Evolutionary conservation across 2,329 filamentous ascomycete species (phyloP).

Genomic region (Xylariomycetidae sp.): DNA sequence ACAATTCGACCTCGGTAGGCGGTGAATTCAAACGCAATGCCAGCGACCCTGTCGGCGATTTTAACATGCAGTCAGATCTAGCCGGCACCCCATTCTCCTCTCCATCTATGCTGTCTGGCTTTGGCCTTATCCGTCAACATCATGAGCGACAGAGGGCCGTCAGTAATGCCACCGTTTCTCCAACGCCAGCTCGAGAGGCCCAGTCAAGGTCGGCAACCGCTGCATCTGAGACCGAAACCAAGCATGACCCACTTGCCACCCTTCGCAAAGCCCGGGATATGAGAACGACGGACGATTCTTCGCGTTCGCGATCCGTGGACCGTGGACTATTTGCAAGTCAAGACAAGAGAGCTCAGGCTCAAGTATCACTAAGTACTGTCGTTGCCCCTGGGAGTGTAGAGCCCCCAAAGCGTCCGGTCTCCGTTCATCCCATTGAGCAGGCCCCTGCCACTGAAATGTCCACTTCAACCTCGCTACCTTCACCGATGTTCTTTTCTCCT

Average conservation of each 20-base stretch:
- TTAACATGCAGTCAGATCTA: slow-evolving; percentile 31
- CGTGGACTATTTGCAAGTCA: slow-evolving; percentile 52
- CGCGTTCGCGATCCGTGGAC: slow-evolving; percentile 60
- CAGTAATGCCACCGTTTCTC: slow-evolving; percentile 39
- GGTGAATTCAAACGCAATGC: slow-evolving; percentile 28
- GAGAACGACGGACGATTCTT: slow-evolving; percentile 38
- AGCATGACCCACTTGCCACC: slow-evolving; percentile 39
- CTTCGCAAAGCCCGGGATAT: slow-evolving; percentile 38
- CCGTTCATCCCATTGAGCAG: slow-evolving; percentile 41
- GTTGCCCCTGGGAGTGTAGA: slow-evolving; percentile 58
- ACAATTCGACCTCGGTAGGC: slow-evolving; percentile 35
- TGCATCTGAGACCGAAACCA: slow-evolving; percentile 23
- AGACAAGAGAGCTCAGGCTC: slow-evolving; percentile 61
- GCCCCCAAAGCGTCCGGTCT: slow-evolving; percentile 41
- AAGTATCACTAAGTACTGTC: slow-evolving; percentile 58
- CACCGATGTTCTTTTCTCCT: slow-evolving; percentile 36
- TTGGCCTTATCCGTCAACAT: slow-evolving; percentile 28
- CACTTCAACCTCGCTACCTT: slow-evolving; percentile 24
- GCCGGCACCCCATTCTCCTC: slow-evolving; percentile 26
- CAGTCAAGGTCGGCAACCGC: slow-evolving; percentile 35
- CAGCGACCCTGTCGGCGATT: slow-evolving; percentile 30
- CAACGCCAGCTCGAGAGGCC: slow-evolving; percentile 31
- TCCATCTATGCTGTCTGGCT: slow-evolving; percentile 24
- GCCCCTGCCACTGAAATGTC: slow-evolving; percentile 20
- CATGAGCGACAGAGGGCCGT: slow-evolving; percentile 42